Base-by-base conservation (phyloP, 2,329 filamentous ascomycete genomes). In the Davidsoniella virescens region DNA sequence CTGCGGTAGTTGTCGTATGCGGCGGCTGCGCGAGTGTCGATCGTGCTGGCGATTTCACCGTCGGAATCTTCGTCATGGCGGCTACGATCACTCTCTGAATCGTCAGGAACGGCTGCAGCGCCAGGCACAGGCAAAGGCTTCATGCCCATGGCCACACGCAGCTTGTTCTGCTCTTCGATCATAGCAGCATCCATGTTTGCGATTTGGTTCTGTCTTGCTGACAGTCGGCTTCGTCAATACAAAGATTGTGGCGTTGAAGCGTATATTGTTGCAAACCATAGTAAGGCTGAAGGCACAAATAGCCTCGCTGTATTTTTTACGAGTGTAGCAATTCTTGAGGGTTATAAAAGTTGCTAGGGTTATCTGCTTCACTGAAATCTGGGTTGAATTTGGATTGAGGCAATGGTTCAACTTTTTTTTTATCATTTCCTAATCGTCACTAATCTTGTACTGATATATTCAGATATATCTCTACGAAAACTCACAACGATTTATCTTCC, bases 161-260 rank as follows among this genome's bases (percentile, higher is more conserved):
- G 82, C 62, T 88, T 84, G 69, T 96, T 96, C 57, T 86, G 87
- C 72, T 95, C 87, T 65, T 93, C 85, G 61, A 96, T 88, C 25
- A 84, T 82, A 42, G 85, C 77, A 58, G 79, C 70, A 63, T 81
- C 77, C 70, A 78, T 78, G 43, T 57, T 67, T 49, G 49, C 33
- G 37, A 8, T 20, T 40, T 44, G 18, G 20, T 10, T n/a, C n/a
- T 9, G 18, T 29, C 25, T 40, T 40, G 44, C 16, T 50, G 40
- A 10, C n/a, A 20, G 40, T 43, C 40, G 25, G 18, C n/a, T 25
- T 43, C n/a, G 5, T 25, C 12, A 25, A 18, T 17, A 43, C 40
- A 20, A 14, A 20, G 6, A 5, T n/a, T n/a, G 9, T 43, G 12
- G 40, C 17, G 12, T 43, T 20, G 7, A 43, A 5, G 14, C 10